These are phyloP conservation scores for Mucor lusitanicus DNA, from an alignment of 371 early-diverging fungal genomes.

Conservation along the genomic window DNA sequence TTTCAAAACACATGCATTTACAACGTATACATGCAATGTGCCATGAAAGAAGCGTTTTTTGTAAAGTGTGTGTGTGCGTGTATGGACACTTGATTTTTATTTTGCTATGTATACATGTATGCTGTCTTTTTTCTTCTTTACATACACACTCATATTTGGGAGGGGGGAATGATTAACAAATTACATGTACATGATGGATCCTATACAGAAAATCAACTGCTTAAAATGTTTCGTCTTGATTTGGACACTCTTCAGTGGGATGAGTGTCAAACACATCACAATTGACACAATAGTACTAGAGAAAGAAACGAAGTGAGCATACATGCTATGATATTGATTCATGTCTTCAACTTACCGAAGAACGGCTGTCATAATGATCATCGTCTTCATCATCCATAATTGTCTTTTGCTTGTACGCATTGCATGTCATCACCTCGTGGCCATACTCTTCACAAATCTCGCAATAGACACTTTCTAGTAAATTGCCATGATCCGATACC, in stretches of 20 bases:
- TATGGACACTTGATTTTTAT: not conserved
- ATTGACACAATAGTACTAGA: slow-evolving; percentile 60
- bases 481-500: not conserved
- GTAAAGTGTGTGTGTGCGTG: too few relatives aligned
- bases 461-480: slow-evolving; percentile 37
- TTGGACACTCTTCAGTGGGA: slow-evolving; percentile 70
- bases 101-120: not conserved
- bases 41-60: not conserved
- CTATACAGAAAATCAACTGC: not conserved
- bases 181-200: not conserved
- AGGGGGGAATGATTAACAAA: not conserved
- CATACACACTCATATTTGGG: not conserved
- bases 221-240: slow-evolving; percentile 65
- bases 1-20: not conserved
- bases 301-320: not conserved
- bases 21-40: not conserved
- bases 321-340: not conserved
- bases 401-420: slow-evolving; percentile 24
- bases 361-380: not conserved
- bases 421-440: slow-evolving; percentile 61
- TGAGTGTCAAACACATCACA: slow-evolving; percentile 70
- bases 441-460: slow-evolving; percentile 65
- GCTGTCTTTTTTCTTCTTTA: not conserved
- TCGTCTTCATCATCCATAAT: not conserved
- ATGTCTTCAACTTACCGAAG: slow-evolving; percentile 11